A percentile compares a stretch with the other conserved stretches of the same genome.
Conservation (phyloP, 1,284 basidiomycete species). For the Ceratobasidium theobromae region DNA sequence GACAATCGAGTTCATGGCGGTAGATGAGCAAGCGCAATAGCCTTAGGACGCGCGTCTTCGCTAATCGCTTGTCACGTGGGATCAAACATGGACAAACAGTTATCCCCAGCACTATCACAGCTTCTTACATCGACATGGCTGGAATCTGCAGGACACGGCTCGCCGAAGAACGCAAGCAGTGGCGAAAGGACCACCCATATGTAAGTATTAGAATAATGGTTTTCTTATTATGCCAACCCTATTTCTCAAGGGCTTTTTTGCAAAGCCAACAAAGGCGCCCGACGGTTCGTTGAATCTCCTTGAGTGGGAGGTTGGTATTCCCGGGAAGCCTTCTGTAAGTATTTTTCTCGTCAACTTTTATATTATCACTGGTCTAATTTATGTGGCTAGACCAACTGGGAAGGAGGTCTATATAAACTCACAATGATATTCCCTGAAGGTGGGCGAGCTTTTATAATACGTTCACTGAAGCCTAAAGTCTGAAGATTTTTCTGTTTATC, state of each 20-base stretch:
- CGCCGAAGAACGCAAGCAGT: constrained; percentile 97
- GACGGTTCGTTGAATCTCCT: constrained; percentile 96
- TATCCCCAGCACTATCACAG: background rate
- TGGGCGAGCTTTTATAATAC: constrained; percentile 44
- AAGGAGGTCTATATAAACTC: constrained; percentile 91
- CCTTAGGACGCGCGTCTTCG: constrained; percentile 31
- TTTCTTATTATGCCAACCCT: background rate
- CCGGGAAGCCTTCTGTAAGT: constrained; percentile 78
- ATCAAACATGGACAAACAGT: background rate
- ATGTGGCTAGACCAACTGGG: constrained; percentile 86
- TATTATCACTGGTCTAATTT: background rate
- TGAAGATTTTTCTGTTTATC: constrained; percentile 12
- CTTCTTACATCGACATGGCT: constrained; percentile 58
- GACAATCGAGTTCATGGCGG: constrained; percentile 74
- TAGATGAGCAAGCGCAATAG: constrained; percentile 35
- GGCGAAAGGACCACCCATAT: constrained; percentile 99
- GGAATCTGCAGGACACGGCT: constrained; percentile 83
- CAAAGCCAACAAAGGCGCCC: constrained; percentile 82
- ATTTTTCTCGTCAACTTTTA: background rate
- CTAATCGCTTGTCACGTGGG: constrained; percentile 19
- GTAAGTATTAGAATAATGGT: constrained; percentile 58
- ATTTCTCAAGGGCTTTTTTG: constrained; percentile 84
- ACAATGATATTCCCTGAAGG: constrained; percentile 95
- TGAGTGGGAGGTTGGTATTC: constrained; percentile 98
- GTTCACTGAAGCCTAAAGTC: constrained; percentile 36